These are phyloP conservation scores for Lentinula sp. DNA, from an alignment of 768 basidiomycete species.

Conservation along the genomic window DNA sequence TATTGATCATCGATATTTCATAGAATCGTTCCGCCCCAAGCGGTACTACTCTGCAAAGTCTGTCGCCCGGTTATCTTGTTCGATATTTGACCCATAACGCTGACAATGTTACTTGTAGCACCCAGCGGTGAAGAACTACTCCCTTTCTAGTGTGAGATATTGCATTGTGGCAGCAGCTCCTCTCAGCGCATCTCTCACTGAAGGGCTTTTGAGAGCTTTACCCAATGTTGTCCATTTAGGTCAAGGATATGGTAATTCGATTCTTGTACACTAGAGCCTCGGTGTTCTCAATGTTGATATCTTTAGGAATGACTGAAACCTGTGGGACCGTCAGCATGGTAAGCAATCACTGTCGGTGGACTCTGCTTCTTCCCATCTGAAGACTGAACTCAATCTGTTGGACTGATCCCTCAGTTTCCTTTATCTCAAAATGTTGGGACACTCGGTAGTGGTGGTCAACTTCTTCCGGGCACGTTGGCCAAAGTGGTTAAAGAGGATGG, in stretches of 20 bases:
- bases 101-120: slow-evolving; percentile 16
- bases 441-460: slow-evolving; percentile 33
- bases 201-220: slow-evolving; percentile 21
- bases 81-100: neutral
- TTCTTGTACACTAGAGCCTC: neutral
- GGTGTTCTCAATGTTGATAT: neutral
- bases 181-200: slow-evolving; percentile 22
- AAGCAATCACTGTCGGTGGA: neutral
- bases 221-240: slow-evolving; percentile 21
- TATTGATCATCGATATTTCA: neutral
- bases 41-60: slow-evolving; percentile 26
- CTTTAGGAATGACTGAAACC: slow-evolving; percentile 38
- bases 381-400: neutral
- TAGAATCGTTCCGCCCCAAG: slow-evolving; percentile 26
- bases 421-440: slow-evolving; percentile 23
- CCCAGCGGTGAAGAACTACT: slow-evolving; percentile 24
- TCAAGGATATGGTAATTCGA: slow-evolving; percentile 26
- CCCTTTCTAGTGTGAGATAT: slow-evolving; percentile 22
- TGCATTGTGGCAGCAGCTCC: slow-evolving; percentile 28
- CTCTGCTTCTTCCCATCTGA: neutral
- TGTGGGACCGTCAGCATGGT: slow-evolving; percentile 29
- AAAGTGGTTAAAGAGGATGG: slow-evolving; percentile 37
- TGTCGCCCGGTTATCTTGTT: neutral
- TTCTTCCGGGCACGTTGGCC: slow-evolving; percentile 33
- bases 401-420: slow-evolving; percentile 15